Evolutionary conservation across 1,284 basidiomycete genomes (phyloP), one percentile per base, ranked within the genome.

Genomic region (Peniophora sp.): DNA sequence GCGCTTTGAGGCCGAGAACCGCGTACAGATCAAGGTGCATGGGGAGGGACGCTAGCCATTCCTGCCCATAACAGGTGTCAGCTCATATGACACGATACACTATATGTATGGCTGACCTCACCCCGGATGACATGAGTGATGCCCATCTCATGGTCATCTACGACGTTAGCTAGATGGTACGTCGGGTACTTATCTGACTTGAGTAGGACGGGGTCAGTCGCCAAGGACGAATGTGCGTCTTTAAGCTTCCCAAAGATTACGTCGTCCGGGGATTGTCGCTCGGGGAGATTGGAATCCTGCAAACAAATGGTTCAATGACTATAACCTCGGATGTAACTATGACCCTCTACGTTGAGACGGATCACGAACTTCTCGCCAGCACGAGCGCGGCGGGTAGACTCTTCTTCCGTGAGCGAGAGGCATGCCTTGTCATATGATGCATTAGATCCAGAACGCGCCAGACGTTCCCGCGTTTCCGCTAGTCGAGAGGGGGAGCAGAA

Each of bases 1-100:
- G 97, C 0, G 88, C 78, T 3, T 69, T 58, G 45, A 92, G 71
- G 0, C 76, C 80, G 6, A 99, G 77, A 2, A 85, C 85, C 3
- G 84, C 74, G 63, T 98, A 99, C 14, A 99, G 70, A 58, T 92
- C 87, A 12, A 97, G 76, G 65, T 99, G 96, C 37, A 97, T 80
- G 0, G 93, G 90, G n/a, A 96, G 76, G 0, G 93, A 97, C 0
- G 93, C 88, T 1, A 98, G 75, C 97, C 97, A 99, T 78, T 99
- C 96, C 86, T 94, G 50, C 20, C 23, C 15, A 24, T 24, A 17
- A 18, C 44, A 17, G 17, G 3, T 23, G 9, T 47, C 9, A n/a
- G 17, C 12, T 50, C 22, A 51, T 47, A 24, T 15, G 24, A 39
- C 3, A 3, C 27, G 12, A 32, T n/a, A 32, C 6, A 32, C 12